Evolutionary conservation across 345 rosid species (phyloP), one percentile per base, ranked within the genome.

Genomic region (Salix viminalis): DNA sequence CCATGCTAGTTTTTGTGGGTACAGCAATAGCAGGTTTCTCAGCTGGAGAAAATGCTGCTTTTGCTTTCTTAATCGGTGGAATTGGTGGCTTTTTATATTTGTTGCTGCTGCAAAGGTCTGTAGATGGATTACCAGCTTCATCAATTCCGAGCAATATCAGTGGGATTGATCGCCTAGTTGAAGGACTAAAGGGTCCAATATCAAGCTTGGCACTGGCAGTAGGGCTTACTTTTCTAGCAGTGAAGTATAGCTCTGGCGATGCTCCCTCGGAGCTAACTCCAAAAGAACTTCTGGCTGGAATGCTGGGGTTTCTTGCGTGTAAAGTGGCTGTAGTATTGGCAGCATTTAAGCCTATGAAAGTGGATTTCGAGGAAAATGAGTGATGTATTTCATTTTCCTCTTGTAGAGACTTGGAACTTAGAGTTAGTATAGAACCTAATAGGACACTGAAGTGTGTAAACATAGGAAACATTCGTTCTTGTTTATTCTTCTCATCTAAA

Each of bases 271-370:
- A 42, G 39, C 77, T 93, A 50, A 84, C 90, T 42, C 88, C 97
- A 0, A 89, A 69, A 79, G 94, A 95, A 68, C 84, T 95, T n/a
- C n/a, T 89, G 75, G 76, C 81, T 4, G 99, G 99, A 39, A 88
- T 87, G 92, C 67, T 85, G 67, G 99, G 97, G 56, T 95, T 95
- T 83, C 87, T 95, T 60, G 88, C 83, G 16, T 91, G 98, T 81
- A 94, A 92, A 88, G 93, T 87, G 2, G 95, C 97, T 0, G 99
- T 90, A 44, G 79, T 95, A 77, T 76, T 91, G 79, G 96, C 99
- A 21, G 91, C 97, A 34, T 86, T 95, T 39, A 95, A 87, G 80
- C 92, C 97, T 13, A 24, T 89, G 64, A 65, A 83, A 16, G 65
- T 75, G 68, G 79, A 67, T 72, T 58, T 77, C 0, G 77, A 82